Base-by-base conservation (phyloP, 139 green algal species). In the Closterium sp. region DNA sequence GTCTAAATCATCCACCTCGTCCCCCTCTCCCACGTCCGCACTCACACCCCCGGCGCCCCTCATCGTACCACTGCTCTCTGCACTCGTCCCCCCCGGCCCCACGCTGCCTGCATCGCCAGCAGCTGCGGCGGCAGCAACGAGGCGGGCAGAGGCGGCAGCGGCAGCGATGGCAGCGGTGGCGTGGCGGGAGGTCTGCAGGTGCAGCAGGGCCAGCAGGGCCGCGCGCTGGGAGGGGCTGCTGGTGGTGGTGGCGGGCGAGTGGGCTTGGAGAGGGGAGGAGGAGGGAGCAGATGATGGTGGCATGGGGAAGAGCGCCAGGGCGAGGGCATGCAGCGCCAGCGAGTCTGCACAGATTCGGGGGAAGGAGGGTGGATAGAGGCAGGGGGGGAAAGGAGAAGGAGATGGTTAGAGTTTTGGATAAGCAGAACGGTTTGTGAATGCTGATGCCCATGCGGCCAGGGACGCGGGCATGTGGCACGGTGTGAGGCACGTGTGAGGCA, bases 161-260 rank as follows among this genome's bases (percentile, higher is more conserved):
- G 73, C 73, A 42, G 70, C 90, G 22, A 91, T 27, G 31, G 90
- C 90, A n/a, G 90, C 31, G 2, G 73, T 91, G 73, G 90, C 90
- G 30, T 70, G n/a, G 31, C 73, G 31, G n/a, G 90, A 92, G 19
- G 24, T 38, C 86, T 90, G 79, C 31, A 31, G 70, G 85, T 73
- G 90, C 85, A 91, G 28, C 29, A 91, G 24, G 3, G 89, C 89
- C 10, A 91, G 73, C 29, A 91, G 89, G 28, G 89, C 89, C 0
- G 73, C 42, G 28, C 31, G 10, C 73, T 91, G 62, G 62, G 62
- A 79, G 62, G 62, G 62, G 62, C 62, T 79, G 62, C 62, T 27
- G 62, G 62, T 79, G 62, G 11, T 2, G 45, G 62, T 24, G 62
- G 62, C 17, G 62, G 62, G 10, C 9, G 62, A 79, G 17, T 79